Evolutionary conservation across 2,329 filamentous ascomycete genomes (phyloP).

Genomic region (Madurella mycetomatis): DNA sequence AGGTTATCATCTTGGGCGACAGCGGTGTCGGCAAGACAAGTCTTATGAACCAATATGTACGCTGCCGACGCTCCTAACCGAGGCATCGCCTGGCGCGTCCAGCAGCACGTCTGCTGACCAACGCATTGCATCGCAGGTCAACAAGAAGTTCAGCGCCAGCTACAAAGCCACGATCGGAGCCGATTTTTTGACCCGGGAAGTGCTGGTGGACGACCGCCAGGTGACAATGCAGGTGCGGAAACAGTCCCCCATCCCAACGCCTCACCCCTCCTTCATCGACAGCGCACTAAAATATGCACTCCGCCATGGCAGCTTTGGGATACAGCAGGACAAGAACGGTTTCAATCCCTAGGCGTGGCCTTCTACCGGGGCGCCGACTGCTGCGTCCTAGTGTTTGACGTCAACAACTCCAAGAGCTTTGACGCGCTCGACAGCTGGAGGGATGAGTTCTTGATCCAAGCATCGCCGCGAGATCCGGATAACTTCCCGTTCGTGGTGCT

Average conservation of each 20-base stretch:
- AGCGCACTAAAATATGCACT: slow-evolving; percentile 13
- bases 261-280: neutral
- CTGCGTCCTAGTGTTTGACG: slow-evolving; percentile 95
- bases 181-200: slow-evolving; percentile 97
- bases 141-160: slow-evolving; percentile 99
- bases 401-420: slow-evolving; percentile 99
- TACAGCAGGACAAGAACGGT: slow-evolving; percentile 93
- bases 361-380: slow-evolving; percentile 98
- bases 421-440: slow-evolving; percentile 98
- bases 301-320: slow-evolving; percentile 73
- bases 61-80: slow-evolving; percentile 30
- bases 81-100: slow-evolving; percentile 2
- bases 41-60: slow-evolving; percentile 99
- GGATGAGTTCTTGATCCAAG: slow-evolving; percentile 97
- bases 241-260: neutral
- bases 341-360: slow-evolving; percentile 93
- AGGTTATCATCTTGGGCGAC: slow-evolving; percentile 99
- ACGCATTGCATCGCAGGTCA: slow-evolving; percentile 64
- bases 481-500: slow-evolving; percentile 98
- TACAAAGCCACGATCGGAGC: slow-evolving; percentile 99
- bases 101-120: slow-evolving; percentile 4
- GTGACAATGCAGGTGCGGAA: slow-evolving; percentile 78
- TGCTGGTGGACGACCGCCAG: slow-evolving; percentile 91
- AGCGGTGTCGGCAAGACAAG: slow-evolving; percentile 99
- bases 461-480: slow-evolving; percentile 90